phyloP scores from a whole-genome alignment of 768 basidiomycete species.

The Trametes cingulata region DNA sequence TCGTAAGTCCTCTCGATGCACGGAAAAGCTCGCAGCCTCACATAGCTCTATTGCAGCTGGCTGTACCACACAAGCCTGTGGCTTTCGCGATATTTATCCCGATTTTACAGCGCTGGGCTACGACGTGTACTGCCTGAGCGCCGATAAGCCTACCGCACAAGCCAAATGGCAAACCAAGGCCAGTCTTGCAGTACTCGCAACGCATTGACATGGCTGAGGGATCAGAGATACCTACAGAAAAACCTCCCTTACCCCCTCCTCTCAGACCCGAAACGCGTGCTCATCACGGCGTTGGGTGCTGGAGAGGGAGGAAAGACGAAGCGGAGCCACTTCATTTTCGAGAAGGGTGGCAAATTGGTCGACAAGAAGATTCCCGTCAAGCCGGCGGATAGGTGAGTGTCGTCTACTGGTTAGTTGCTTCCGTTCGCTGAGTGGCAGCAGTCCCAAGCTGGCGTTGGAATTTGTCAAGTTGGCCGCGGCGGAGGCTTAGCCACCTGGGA shows the following conservation, averaged over 20 bases:
- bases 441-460: slow-evolving; percentile 63
- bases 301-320: slow-evolving; percentile 79
- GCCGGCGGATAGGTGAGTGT: slow-evolving; percentile 74
- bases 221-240: slow-evolving; percentile 51
- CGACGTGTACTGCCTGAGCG: slow-evolving; percentile 82
- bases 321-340: slow-evolving; percentile 93
- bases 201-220: not conserved
- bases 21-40: not conserved
- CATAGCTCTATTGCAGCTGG: slow-evolving; percentile 52
- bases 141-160: slow-evolving; percentile 74
- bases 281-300: slow-evolving; percentile 84
- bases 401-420: not conserved
- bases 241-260: slow-evolving; percentile 82
- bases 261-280: slow-evolving; percentile 80
- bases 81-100: slow-evolving; percentile 81
- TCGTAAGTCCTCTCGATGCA: no score
- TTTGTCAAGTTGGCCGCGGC: slow-evolving; percentile 45
- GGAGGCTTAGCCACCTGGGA: not conserved
- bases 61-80: slow-evolving; percentile 92
- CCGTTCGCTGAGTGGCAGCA: slow-evolving; percentile 40
- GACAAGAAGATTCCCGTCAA: slow-evolving; percentile 86
- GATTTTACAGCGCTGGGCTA: slow-evolving; percentile 70
- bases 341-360: slow-evolving; percentile 85
- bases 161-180: slow-evolving; percentile 88
- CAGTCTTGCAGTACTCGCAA: slow-evolving; percentile 19